phyloP scores from a whole-genome alignment of 345 rosid genomes.

The Triadica sebifera region DNA sequence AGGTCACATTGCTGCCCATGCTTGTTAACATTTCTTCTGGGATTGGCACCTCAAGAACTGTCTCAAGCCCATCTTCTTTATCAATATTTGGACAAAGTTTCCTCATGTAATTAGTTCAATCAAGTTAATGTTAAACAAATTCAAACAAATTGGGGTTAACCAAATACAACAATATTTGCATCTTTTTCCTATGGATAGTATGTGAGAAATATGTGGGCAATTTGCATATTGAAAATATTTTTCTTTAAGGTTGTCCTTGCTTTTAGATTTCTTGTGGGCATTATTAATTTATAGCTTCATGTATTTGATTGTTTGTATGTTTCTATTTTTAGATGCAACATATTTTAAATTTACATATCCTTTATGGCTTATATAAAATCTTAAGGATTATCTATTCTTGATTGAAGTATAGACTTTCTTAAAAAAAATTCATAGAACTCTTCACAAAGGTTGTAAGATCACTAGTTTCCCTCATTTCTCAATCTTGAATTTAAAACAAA shows the following conservation, averaged over 20 bases:
- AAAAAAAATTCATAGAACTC: too few relatives aligned
- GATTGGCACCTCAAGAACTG: constrained; percentile 91
- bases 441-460: too few relatives aligned
- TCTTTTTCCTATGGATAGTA: background rate
- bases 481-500: too few relatives aligned
- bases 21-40: constrained; percentile 87
- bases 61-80: constrained; percentile 91
- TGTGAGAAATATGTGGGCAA: background rate
- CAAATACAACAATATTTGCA: background rate
- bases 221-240: background rate
- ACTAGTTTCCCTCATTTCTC: too few relatives aligned
- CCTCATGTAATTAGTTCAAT: constrained; percentile 46
- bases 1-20: constrained; percentile 60
- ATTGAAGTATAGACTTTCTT: too few relatives aligned
- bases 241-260: constrained; percentile 27
- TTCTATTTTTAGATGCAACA: constrained; percentile 17
- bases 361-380: too few relatives aligned
- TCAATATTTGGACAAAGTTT: constrained; percentile 83
- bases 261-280: constrained; percentile 33
- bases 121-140: background rate
- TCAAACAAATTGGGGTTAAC: background rate
- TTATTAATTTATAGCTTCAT: constrained; percentile 7
- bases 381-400: too few relatives aligned
- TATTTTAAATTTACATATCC: too few relatives aligned
- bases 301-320: constrained; percentile 5